These are phyloP conservation scores for Arabidopsis arenosa DNA, from an alignment of 345 rosid genomes.

Conservation along the genomic window DNA sequence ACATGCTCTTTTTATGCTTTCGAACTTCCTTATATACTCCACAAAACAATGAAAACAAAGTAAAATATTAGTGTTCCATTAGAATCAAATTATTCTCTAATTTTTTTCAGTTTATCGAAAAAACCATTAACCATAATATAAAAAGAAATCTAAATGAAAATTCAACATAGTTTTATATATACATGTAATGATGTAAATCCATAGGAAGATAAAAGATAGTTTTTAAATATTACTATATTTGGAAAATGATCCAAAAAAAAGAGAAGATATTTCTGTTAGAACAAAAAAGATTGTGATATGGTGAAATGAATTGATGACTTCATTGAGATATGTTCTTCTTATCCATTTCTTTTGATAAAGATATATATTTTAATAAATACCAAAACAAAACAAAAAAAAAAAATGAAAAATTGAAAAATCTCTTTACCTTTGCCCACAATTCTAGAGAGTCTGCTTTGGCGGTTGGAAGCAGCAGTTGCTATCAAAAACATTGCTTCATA, in stretches of 20 bases:
- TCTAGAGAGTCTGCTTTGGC: constrained; percentile 41
- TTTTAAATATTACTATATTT: constrained; percentile 16
- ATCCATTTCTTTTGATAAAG: constrained; percentile 34
- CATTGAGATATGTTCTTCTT: constrained; percentile 40
- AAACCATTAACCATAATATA: not conserved
- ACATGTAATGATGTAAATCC: not conserved
- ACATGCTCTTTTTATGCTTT: constrained; percentile 16
- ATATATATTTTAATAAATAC: not conserved
- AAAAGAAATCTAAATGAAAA: not conserved
- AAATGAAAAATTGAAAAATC: constrained; percentile 15
- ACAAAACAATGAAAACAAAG: not conserved
- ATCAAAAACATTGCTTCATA: constrained; percentile 43
- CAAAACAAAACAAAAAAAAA: not conserved
- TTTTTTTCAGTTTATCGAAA: not conserved
- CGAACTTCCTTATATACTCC: not conserved
- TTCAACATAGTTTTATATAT: not conserved
- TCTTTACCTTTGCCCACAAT: not conserved
- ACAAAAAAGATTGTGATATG: constrained; percentile 28
- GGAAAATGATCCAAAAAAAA: not conserved
- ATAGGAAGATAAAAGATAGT: not conserved
- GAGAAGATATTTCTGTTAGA: constrained; percentile 33
- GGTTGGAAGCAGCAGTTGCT: constrained; percentile 45
- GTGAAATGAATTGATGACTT: constrained; percentile 33
- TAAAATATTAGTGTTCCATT: not conserved
- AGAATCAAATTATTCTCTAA: not conserved